A percentile compares a stretch with the other conserved stretches of the same genome.
These are phyloP conservation scores for Phialocephala sp. DNA, from an alignment of 2,329 filamentous ascomycete genomes.

Conservation along the genomic window DNA sequence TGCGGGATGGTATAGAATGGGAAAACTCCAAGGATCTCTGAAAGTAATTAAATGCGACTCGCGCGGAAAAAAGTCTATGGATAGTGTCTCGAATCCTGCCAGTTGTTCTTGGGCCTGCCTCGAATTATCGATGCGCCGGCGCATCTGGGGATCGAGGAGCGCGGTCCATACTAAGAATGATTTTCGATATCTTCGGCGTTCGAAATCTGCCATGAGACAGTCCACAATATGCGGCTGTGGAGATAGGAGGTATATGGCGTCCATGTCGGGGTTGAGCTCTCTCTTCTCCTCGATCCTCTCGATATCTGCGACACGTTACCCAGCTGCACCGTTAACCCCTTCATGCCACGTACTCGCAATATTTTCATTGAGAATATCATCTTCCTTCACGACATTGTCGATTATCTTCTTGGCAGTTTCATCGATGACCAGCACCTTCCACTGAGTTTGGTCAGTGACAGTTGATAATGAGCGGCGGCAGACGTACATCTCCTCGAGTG, in stretches of 20 bases:
- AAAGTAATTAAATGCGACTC: constrained; percentile 94
- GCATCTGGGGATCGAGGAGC: constrained; percentile 72
- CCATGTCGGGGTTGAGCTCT: constrained; percentile 84
- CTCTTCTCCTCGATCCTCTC: constrained; percentile 90
- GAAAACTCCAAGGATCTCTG: constrained; percentile 94
- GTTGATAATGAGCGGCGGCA: constrained; percentile 9
- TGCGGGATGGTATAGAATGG: constrained; percentile 85
- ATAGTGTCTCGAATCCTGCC: constrained; percentile 79
- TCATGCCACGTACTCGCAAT: constrained; percentile 74
- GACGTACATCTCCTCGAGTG: constrained; percentile 78
- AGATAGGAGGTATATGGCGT: constrained; percentile 91
- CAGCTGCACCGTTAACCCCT: background rate
- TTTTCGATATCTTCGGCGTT: constrained; percentile 79
- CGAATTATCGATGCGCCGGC: constrained; percentile 76
- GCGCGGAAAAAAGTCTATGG: constrained; percentile 87
- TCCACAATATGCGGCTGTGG: constrained; percentile 89
- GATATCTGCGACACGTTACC: constrained; percentile 68
- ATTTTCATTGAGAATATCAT: constrained; percentile 96
- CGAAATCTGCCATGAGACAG: constrained; percentile 91
- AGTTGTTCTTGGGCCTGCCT: constrained; percentile 74
- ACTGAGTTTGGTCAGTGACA: constrained; percentile 58
- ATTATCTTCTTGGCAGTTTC: constrained; percentile 82
- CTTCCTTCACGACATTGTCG: constrained; percentile 89
- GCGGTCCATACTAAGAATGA: constrained; percentile 85
- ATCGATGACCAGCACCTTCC: constrained; percentile 96